Percentiles rank a stretch among this genome's conserved stretches.
Conservation (phyloP, 306 rosid species). For the Dryas octopetala region DNA sequence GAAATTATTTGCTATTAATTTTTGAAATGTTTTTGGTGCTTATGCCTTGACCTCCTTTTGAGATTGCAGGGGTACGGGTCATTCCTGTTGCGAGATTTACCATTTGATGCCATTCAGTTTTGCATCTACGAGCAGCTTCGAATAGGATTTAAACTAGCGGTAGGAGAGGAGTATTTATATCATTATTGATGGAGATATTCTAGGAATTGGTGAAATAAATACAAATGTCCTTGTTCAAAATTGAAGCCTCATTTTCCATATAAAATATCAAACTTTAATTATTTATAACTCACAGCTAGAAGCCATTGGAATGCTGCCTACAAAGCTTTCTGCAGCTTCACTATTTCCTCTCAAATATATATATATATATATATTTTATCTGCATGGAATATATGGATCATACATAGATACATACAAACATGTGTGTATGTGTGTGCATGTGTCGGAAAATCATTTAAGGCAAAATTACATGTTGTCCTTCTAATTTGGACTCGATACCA, state of each 20-base stretch:
- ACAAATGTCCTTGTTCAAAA: not conserved
- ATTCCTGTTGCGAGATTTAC: slow-evolving; percentile 77
- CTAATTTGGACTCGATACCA: not conserved
- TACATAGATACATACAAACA: not conserved
- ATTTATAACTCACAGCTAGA: not conserved
- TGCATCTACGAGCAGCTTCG: slow-evolving; percentile 84
- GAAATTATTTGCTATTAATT: not conserved
- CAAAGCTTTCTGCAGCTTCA: not conserved
- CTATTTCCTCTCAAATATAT: not conserved
- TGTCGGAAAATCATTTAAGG: not conserved
- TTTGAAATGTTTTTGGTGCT: not conserved
- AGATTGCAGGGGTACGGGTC: slow-evolving; percentile 71
- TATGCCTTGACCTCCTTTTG: slow-evolving; percentile 16
- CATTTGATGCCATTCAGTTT: slow-evolving; percentile 77
- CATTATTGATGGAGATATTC: slow-evolving; percentile 17
- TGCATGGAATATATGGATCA: not conserved
- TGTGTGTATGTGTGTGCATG: not conserved
- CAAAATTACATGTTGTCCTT: not conserved
- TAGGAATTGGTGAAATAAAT: not conserved
- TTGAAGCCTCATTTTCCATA: not conserved
- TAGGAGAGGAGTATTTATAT: slow-evolving; percentile 24
- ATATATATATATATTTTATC: not conserved
- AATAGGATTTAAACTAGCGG: slow-evolving; percentile 71
- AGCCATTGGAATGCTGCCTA: not conserved
- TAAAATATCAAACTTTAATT: not conserved